These are phyloP conservation scores for Teratosphaeria nubilosa DNA, from an alignment of 2,329 filamentous ascomycete genomes.

Conservation along the genomic window DNA sequence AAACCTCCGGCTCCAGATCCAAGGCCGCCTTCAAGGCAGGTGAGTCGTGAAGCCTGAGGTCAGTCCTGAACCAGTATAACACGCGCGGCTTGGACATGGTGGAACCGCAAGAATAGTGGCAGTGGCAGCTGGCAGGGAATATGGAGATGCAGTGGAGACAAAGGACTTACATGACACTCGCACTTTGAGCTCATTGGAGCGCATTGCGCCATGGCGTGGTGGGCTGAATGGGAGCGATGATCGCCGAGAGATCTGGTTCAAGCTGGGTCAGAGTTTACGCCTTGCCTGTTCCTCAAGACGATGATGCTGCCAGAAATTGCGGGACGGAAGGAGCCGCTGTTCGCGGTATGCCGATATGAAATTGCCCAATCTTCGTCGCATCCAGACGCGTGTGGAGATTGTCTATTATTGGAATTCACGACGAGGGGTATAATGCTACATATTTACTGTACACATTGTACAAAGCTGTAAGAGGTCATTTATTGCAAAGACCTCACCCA, in stretches of 20 bases:
- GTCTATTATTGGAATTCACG: neutral
- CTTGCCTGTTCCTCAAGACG: neutral
- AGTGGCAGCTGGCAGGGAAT: neutral
- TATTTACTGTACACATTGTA: neutral
- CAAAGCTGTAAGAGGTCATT: neutral
- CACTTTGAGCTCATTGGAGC: neutral
- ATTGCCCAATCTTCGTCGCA: too few species aligned
- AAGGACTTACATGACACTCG: neutral
- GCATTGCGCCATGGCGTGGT: neutral
- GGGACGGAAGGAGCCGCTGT: neutral
- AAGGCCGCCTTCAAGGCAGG: constrained; percentile 63
- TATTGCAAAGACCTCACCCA: neutral
- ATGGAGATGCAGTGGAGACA: neutral
- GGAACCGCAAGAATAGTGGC: neutral
- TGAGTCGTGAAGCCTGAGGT: constrained; percentile 67
- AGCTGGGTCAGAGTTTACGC: neutral
- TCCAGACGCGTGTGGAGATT: too few species aligned
- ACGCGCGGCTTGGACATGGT: constrained; percentile 41
- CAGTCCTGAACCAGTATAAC: constrained; percentile 59
- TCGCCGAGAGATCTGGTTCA: neutral
- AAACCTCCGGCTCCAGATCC: constrained; percentile 57
- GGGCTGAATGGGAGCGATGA: neutral
- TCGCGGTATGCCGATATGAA: neutral
- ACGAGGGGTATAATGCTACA: neutral
- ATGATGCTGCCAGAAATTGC: neutral